Conservation (phyloP, 1,284 basidiomycete species). For the Cryptococcus sp. region DNA sequence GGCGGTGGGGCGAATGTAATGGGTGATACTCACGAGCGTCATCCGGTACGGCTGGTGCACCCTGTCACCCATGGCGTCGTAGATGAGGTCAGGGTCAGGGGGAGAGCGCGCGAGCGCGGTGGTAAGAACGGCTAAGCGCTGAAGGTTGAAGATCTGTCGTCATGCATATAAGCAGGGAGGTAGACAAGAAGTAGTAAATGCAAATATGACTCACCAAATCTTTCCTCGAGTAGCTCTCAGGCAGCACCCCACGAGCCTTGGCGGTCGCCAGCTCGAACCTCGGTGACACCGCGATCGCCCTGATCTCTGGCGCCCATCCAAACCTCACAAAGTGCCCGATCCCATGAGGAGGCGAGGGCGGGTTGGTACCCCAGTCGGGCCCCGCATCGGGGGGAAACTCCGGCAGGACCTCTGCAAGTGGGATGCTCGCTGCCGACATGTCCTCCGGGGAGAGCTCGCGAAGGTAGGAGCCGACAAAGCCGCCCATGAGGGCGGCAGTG, state of each 20-base stretch:
- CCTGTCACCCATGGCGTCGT: conserved; percentile 98
- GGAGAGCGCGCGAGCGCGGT: conserved; percentile 87
- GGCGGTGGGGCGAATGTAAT: not conserved
- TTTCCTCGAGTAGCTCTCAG: conserved; percentile 75
- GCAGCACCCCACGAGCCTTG: conserved; percentile 85
- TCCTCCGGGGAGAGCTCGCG: conserved; percentile 72
- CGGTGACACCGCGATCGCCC: conserved; percentile 92
- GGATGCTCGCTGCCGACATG: conserved; percentile 77
- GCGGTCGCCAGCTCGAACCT: conserved; percentile 96
- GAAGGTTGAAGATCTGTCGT: conserved; percentile 92
- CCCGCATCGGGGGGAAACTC: conserved; percentile 93
- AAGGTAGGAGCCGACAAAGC: conserved; percentile 97
- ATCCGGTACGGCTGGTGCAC: conserved; percentile 97
- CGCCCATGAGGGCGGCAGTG: conserved; percentile 92
- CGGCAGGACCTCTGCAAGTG: conserved; percentile 91
- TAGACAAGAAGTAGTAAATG: not conserved
- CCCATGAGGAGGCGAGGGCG: conserved; percentile 79
- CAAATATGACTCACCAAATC: conserved; percentile 74
- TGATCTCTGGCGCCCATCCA: conserved; percentile 80
- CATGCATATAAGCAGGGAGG: conserved; percentile 9
- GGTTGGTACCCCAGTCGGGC: conserved; percentile 81
- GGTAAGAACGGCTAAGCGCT: conserved; percentile 94
- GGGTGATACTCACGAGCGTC: conserved; percentile 56
- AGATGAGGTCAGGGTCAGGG: conserved; percentile 89
- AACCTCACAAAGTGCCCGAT: conserved; percentile 96